Percentiles rank a stretch among this genome's conserved stretches.
phyloP scores from a whole-genome alignment of 805 yeast genomes.

The Candida multigemmis region DNA sequence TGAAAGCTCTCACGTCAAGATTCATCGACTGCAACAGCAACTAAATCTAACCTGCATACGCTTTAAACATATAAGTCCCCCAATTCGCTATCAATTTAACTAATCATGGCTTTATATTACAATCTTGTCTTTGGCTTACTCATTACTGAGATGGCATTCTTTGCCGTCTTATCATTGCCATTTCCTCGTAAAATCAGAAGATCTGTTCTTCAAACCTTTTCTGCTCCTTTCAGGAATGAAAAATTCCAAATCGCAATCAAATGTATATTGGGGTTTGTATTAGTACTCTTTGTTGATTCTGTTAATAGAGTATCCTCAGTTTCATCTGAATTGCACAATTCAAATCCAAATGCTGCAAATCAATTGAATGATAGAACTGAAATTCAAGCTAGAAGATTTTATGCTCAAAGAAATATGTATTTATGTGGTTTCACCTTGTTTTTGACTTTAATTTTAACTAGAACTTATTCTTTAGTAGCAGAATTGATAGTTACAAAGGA shows the following conservation, averaged over 20 bases:
- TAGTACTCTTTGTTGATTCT: slow-evolving; percentile 79
- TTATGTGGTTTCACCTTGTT: slow-evolving; percentile 93
- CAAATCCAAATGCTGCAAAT: slow-evolving; percentile 10
- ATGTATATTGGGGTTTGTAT: slow-evolving; percentile 75
- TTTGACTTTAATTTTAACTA: slow-evolving; percentile 71
- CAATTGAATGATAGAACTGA: slow-evolving; percentile 61
- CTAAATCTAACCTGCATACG: too few species aligned
- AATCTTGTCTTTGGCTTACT: slow-evolving; percentile 64
- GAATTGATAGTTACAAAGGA: slow-evolving; percentile 63
- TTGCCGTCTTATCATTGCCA: slow-evolving; percentile 77
- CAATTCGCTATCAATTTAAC: neutral
- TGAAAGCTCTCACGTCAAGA: too few species aligned
- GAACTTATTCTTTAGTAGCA: slow-evolving; percentile 75
- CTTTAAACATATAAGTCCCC: too few species aligned
- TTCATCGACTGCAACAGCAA: too few species aligned
- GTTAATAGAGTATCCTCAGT: slow-evolving; percentile 75
- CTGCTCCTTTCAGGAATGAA: slow-evolving; percentile 62
- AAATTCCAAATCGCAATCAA: slow-evolving; percentile 70
- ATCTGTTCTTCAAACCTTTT: slow-evolving; percentile 51
- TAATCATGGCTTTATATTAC: slow-evolving; percentile 34
- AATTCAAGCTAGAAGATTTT: slow-evolving; percentile 82
- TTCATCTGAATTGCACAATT: slow-evolving; percentile 43
- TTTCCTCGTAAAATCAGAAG: slow-evolving; percentile 69
- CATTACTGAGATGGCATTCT: slow-evolving; percentile 67
- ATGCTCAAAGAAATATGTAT: slow-evolving; percentile 94